phyloP scores from a whole-genome alignment of 208 protist species.

The Dictyostelium gargantuum region DNA sequence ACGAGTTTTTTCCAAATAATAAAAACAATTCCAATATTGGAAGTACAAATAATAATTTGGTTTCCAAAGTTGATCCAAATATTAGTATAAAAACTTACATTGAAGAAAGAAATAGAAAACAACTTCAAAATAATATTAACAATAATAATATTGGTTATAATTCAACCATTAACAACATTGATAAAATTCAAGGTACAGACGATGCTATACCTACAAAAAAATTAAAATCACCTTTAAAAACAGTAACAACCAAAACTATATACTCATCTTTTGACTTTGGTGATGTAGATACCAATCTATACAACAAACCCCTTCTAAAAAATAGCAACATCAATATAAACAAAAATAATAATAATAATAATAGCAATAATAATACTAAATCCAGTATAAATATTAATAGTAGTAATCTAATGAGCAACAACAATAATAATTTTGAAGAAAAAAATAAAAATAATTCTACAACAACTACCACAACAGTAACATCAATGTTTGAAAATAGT shows the following conservation, averaged over 20 bases:
- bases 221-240: background rate
- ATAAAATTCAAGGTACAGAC: too few relatives aligned
- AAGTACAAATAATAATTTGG: background rate
- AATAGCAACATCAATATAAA: background rate
- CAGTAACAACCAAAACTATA: background rate
- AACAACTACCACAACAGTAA: background rate
- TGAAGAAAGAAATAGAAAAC: background rate
- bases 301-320: background rate
- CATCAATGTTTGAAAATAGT: background rate
- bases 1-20: background rate
- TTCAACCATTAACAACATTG: background rate
- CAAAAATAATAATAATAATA: background rate
- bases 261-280: background rate
- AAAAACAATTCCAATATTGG: background rate
- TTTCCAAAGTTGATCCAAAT: background rate
- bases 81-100: background rate
- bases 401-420: background rate
- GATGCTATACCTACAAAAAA: background rate
- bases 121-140: background rate
- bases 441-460: background rate
- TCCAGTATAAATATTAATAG: background rate
- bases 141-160: background rate
- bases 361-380: background rate
- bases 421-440: background rate
- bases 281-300: background rate